Evolutionary conservation across 2,329 filamentous ascomycete genomes (phyloP), one percentile per base, ranked within the genome.

Genomic region (Tolypocladium tropicale): DNA sequence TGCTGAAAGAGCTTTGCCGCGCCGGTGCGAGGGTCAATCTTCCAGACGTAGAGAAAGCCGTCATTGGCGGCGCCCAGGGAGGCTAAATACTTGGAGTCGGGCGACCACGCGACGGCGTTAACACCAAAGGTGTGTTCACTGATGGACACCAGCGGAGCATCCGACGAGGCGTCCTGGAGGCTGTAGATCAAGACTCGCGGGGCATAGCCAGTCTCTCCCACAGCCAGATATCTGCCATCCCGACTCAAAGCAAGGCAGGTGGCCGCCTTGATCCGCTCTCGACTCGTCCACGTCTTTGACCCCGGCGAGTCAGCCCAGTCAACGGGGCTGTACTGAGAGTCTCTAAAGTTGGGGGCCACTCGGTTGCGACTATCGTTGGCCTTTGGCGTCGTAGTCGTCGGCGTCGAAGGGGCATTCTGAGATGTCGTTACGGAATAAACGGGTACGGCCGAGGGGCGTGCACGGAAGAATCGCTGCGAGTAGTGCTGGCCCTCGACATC

Each of bases 181-280:
- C 84, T 90, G 72, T 96, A 99, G 55, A 99, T 86, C 56, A 97
- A 78, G 25, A 99, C 90, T 54, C 94, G 82, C 6, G 94, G 94
- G 54, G 87, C 89, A 71, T 97, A 96, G 25, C 94, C 94, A 4
- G 92, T 95, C 80, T 99, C 94, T 64, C 94, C 94, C 3, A 97
- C 88, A 10, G 93, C 94, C 54, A 99, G 77, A 67, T 88, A 95
- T 63, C 83, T 88, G 34, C 89, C 92, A 72, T 96, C 91, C 1
- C 85, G 84, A 67, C 91, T 96, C 61, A 99, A 80, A 25, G 90
- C 87, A 30, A 99, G 81, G 66, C 92, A 95, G 6, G 92, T 96
- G 2, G 92, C 90, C 21, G 94, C 89, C 74, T 97, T 97, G 68
- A 97, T 92, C 62, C 91, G 84, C 70, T 97, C 94, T 61, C 90